Conservation (phyloP, 2,329 filamentous ascomycete species). For the Paecilomyces fulvus region DNA sequence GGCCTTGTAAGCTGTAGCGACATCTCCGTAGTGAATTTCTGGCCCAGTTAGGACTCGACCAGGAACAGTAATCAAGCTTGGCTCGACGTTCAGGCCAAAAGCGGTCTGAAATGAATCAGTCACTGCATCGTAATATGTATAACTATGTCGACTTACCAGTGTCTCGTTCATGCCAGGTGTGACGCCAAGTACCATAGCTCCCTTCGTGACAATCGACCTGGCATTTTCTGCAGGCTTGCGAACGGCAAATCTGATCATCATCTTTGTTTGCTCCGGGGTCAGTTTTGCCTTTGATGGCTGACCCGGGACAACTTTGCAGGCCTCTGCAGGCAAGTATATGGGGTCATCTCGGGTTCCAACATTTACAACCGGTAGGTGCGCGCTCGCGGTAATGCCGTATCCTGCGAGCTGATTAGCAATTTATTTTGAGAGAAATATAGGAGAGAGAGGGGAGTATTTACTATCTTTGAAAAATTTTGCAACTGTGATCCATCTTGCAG, state of each 20-base stretch:
- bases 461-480: slow-evolving; percentile 12
- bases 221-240: slow-evolving; percentile 58
- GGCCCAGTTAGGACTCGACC: slow-evolving; percentile 62
- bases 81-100: slow-evolving; percentile 51
- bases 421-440: background rate
- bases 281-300: slow-evolving; percentile 54
- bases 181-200: slow-evolving; percentile 47
- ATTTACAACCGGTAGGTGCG: slow-evolving; percentile 53
- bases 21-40: slow-evolving; percentile 46
- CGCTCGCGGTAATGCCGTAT: slow-evolving; percentile 26
- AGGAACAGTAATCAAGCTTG: slow-evolving; percentile 58
- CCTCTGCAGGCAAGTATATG: slow-evolving; percentile 56
- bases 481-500: slow-evolving; percentile 12
- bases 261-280: slow-evolving; percentile 47
- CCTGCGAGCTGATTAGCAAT: slow-evolving; percentile 13
- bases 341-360: slow-evolving; percentile 49
- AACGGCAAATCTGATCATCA: slow-evolving; percentile 64
- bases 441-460: slow-evolving; percentile 4
- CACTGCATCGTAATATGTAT: background rate
- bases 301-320: slow-evolving; percentile 52
- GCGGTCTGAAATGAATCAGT: slow-evolving; percentile 23
- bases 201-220: slow-evolving; percentile 42
- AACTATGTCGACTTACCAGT: slow-evolving; percentile 27
- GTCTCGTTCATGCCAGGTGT: slow-evolving; percentile 37
- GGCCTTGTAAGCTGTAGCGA: background rate